Evolutionary conservation across 2,329 filamentous ascomycete genomes (phyloP).

Genomic region (Trichoderma koningii): DNA sequence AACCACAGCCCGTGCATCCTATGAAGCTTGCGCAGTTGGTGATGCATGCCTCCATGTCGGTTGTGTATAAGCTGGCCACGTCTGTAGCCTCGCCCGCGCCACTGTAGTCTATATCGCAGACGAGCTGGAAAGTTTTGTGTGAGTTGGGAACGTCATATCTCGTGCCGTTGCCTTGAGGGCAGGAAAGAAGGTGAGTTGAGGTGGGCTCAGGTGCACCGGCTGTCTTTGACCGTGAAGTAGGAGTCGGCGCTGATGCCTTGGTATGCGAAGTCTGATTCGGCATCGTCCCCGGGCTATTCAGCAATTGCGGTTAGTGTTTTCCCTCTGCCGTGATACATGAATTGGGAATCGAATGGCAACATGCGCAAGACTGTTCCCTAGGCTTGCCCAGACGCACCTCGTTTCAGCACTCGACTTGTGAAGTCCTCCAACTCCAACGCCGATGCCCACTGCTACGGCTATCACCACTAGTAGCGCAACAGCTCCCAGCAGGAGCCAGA

Average conservation of each 20-base stretch:
- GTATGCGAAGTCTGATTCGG: not conserved
- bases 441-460: constrained; percentile 43
- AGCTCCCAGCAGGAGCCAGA: constrained; percentile 41
- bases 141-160: constrained; percentile 46
- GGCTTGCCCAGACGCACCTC: not conserved
- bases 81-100: constrained; percentile 41
- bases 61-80: constrained; percentile 41
- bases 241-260: constrained; percentile 18
- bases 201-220: constrained; percentile 30
- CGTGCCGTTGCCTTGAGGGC: constrained; percentile 49
- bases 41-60: constrained; percentile 49
- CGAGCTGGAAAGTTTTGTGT: constrained; percentile 45
- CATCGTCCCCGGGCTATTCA: not conserved
- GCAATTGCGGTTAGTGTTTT: not conserved
- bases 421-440: not conserved
- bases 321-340: not conserved
- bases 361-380: not conserved
- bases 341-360: not conserved
- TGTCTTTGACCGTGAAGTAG: constrained; percentile 30
- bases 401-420: constrained; percentile 22
- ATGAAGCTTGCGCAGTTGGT: constrained; percentile 45
- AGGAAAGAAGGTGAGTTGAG: constrained; percentile 38
- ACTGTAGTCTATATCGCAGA: constrained; percentile 51
- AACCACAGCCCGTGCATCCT: constrained; percentile 48
- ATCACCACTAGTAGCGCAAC: constrained; percentile 42